Evolutionary conservation across 2,329 filamentous ascomycete genomes (phyloP).

Genomic region (Fusarium sp.): DNA sequence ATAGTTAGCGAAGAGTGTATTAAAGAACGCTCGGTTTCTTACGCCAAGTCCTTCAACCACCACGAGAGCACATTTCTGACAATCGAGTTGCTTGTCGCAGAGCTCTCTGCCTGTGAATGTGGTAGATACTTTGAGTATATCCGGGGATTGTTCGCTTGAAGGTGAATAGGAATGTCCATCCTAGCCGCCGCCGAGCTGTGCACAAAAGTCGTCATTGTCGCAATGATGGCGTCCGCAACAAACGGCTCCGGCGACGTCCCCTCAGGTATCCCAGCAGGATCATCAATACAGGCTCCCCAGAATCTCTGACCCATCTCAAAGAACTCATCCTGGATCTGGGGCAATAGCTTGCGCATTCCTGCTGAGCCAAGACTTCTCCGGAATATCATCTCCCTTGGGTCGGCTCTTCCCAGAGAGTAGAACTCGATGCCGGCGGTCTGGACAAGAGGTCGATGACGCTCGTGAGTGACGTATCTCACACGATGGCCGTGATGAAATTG

Average conservation of each 20-base stretch:
- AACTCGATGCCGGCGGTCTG: not conserved
- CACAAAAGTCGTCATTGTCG: not conserved
- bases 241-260: not conserved
- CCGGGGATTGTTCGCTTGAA: not conserved
- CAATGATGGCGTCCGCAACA: not conserved
- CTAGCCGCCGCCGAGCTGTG: not conserved
- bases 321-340: not conserved
- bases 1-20: not conserved
- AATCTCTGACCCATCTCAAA: not conserved
- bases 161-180: not conserved
- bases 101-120: not conserved
- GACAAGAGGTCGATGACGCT: not conserved
- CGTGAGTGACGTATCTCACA: not conserved
- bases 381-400: not conserved
- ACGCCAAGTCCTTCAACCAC: not conserved
- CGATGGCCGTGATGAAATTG: not conserved
- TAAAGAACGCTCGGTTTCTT: not conserved
- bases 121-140: not conserved
- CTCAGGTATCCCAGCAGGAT: not conserved
- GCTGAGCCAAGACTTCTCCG: not conserved
- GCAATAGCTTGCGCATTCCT: not conserved
- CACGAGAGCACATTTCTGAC: not conserved
- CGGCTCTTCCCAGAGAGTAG: not conserved
- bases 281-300: slow-evolving; percentile 1
- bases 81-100: not conserved